Evolutionary conservation across 202 grass and related monocot genomes (phyloP).

Genomic region (Schoenoplectus tabernaemontani): DNA sequence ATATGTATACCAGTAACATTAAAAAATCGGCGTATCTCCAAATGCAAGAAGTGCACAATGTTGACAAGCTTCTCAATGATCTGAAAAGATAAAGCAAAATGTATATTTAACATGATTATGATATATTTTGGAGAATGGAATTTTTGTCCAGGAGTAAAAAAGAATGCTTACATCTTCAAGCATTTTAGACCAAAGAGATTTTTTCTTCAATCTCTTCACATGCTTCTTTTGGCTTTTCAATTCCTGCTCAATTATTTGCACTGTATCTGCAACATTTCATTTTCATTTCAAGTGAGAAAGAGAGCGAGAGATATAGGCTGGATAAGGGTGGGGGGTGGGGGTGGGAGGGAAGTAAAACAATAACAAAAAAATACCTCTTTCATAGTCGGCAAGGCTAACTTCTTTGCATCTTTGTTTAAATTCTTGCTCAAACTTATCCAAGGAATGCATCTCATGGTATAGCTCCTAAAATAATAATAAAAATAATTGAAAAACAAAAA

Average conservation of each 20-base stretch:
- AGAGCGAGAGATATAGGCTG: background rate
- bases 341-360: background rate
- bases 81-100: slow-evolving; percentile 35
- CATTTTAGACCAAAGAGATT: slow-evolving; percentile 82
- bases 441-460: slow-evolving; percentile 82
- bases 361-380: slow-evolving; percentile 40
- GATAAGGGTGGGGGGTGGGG: background rate
- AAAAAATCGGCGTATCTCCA: slow-evolving; percentile 53
- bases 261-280: slow-evolving; percentile 42
- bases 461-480: slow-evolving; percentile 50
- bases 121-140: slow-evolving; percentile 15
- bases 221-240: slow-evolving; percentile 69
- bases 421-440: slow-evolving; percentile 88
- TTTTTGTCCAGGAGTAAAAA: slow-evolving; percentile 19
- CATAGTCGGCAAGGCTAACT: slow-evolving; percentile 30
- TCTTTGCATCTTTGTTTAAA: slow-evolving; percentile 47
- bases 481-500: slow-evolving; percentile 5
- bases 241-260: slow-evolving; percentile 59
- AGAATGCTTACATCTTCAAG: slow-evolving; percentile 59
- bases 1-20: slow-evolving; percentile 45
- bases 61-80: slow-evolving; percentile 78
- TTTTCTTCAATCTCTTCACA: slow-evolving; percentile 85
- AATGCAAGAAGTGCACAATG: slow-evolving; percentile 67
- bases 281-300: background rate
- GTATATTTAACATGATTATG: slow-evolving; percentile 18